Evolutionary conservation across 1,284 basidiomycete genomes (phyloP), one percentile per base, ranked within the genome.

Genomic region (Marasmius tenuissimus): DNA sequence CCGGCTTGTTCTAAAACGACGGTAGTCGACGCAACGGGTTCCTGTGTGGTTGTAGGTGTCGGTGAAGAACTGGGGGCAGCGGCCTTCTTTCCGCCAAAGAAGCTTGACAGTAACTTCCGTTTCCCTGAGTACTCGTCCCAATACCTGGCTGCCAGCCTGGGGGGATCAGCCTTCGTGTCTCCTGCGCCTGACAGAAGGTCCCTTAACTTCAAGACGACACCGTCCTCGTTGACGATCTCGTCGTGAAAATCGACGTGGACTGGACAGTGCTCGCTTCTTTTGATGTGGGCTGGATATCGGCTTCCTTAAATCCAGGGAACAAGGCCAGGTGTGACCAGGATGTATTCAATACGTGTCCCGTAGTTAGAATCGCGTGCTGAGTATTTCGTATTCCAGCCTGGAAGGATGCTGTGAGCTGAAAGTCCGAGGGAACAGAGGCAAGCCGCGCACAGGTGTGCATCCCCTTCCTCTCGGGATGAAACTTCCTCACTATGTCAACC

Each of bases 301-400:
- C n/a, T n/a, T n/a, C n/a, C n/a, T 93, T 94, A 83, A 70, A 99
- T 85, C 96, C 96, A 98, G 0, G 92, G 93, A 2, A 96, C 78
- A 1, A 99, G 80, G 5, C 93, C 94, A 1, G 84, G 86, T 0
- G 96, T 95, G 64, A 92, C 85, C 57, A 99, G 86, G 59, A 98
- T 91, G 73, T 96, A 96, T 75, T 99, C 97, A 61, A 99, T 91
- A 3, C 97, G 87, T 0, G 94, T 91, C 16, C 97, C 97, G 68
- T 98, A 99, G 75, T 99, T 99, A 0, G 92, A 87, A 27, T 90
- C 92, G 27, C 97, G 85, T 0, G 96, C 96, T 83, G 62, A 92
- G 91, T 97, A 89, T 70, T 94, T 93, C 37, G 87, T 92, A 70
- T 98, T 97, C 97, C 97, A 99, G 70, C 92, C 93, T 94, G 66